Evolutionary conservation across 2,329 filamentous ascomycete species (phyloP), one percentile per base, ranked within the genome.

Genomic region (Xylariaceae sp.): DNA sequence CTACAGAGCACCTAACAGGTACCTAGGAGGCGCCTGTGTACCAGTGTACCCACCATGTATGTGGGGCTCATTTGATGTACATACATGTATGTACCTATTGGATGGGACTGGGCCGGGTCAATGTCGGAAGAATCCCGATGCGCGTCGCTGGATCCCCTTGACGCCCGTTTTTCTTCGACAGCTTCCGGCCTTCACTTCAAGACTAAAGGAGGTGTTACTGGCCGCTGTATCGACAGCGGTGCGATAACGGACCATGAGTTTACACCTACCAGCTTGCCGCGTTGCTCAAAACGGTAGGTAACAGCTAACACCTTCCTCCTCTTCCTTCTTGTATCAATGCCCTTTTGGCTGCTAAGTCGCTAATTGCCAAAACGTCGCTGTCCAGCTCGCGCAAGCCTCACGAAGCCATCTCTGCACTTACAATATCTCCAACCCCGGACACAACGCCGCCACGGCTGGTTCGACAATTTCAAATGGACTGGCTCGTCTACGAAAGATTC

Each of bases 201-300:
- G n/a, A n/a, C n/a, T 18, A 28, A 24, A 13, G 21, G 33, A 31
- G 43, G 36, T 40, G 35, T 41, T 28, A 28, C 11, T 28, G 39
- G 37, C 15, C 18, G 34, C 34, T n/a, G 15, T 29, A 24, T 23
- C 28, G 15, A 33, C 31, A 49, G 40, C 40, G 38, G 30, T 37
- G n/a, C n/a, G n/a, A n/a, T n/a, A n/a, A 44, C 36, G 38, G 47
- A 56, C 48, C 57, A 88, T 87, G 83, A 85, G 71, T 65, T 63
- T 83, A 54, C 73, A 74, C 61, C 65, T 79, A 57, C 78, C 81
- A 51, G 69, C 78, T 54, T 67, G 77, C 67, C 75, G 74, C 66
- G 65, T 83, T 52, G 68, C 73, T 40, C 67, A 69, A 56, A 68
- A 72, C 59, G 76, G 83, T 86, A 71, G 41, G 70, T 48, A 42